Evolutionary conservation across 306 rosid genomes (phyloP).

Genomic region (Aeschynomene evenia): DNA sequence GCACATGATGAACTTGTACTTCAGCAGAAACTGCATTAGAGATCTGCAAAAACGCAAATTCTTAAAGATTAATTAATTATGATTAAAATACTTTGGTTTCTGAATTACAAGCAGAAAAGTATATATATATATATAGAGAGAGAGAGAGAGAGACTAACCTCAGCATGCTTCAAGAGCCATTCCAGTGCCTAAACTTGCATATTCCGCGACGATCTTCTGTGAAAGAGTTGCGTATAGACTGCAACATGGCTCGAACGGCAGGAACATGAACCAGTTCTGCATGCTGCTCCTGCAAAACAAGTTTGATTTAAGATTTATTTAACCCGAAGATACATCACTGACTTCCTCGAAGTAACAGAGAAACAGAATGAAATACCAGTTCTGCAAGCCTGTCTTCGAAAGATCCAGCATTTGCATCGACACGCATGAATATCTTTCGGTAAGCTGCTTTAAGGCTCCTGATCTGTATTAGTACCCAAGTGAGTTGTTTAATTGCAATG

Average conservation of each 20-base stretch:
- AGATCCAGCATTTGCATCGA: conserved; percentile 44
- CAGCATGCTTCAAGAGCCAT: conserved; percentile 43
- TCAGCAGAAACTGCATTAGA: conserved; percentile 13
- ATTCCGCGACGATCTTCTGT: conserved; percentile 71
- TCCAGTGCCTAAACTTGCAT: conserved; percentile 74
- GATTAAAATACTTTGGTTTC: neutral
- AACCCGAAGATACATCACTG: neutral
- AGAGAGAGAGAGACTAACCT: too few relatives aligned
- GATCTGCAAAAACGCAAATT: conserved; percentile 12
- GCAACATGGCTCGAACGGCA: conserved; percentile 58
- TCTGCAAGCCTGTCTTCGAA: conserved; percentile 76
- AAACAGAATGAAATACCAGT: conserved; percentile 53
- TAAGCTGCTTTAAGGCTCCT: conserved; percentile 70
- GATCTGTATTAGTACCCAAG: conserved; percentile 51
- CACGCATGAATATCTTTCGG: conserved; percentile 73
- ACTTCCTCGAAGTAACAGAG: conserved; percentile 2
- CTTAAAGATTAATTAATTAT: neutral
- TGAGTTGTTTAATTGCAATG: conserved; percentile 21
- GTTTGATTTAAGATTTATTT: conserved; percentile 18
- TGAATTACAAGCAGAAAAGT: neutral
- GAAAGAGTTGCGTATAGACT: conserved; percentile 62
- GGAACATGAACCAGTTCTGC: conserved; percentile 52
- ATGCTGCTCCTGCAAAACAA: conserved; percentile 66
- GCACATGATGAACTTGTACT: neutral
- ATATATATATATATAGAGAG: neutral